phyloP scores from a whole-genome alignment of 2,329 filamentous ascomycete species.

The Aspergillus floridensis region DNA sequence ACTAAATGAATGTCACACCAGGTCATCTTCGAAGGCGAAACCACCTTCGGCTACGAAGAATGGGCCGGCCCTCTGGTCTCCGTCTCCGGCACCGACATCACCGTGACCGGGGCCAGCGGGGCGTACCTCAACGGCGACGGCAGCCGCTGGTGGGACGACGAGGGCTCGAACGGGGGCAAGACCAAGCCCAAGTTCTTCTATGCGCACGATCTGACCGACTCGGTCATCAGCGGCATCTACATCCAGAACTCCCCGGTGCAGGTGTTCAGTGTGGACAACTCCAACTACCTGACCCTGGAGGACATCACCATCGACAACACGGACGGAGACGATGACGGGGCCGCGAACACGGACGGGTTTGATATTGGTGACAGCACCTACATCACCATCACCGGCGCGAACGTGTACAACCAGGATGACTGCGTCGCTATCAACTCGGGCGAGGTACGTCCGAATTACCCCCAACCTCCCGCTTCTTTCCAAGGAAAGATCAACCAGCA shows the following conservation, averaged over 20 bases:
- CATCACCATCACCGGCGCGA: constrained; percentile 52
- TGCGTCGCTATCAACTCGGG: constrained; percentile 60
- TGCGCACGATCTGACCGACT: constrained; percentile 38
- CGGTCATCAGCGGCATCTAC: constrained; percentile 33
- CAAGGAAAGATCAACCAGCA: too few relatives aligned
- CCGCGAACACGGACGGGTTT: constrained; percentile 54
- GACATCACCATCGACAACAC: constrained; percentile 58
- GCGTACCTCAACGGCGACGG: constrained; percentile 57
- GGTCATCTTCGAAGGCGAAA: constrained; percentile 64
- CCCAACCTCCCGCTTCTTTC: too few relatives aligned
- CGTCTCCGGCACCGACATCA: constrained; percentile 57
- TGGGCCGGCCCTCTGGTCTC: constrained; percentile 64
- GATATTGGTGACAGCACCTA: constrained; percentile 42
- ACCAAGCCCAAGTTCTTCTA: constrained; percentile 66
- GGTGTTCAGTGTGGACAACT: constrained; percentile 38
- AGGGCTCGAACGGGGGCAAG: constrained; percentile 61
- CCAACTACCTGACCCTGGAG: constrained; percentile 52
- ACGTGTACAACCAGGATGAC: constrained; percentile 59
- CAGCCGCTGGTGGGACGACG: constrained; percentile 58
- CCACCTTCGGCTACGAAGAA: constrained; percentile 63
- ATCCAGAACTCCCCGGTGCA: constrained; percentile 41
- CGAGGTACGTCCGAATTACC: constrained; percentile 26
- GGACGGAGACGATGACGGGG: constrained; percentile 48
- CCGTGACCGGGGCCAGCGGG: constrained; percentile 52
- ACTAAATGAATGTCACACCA: constrained; percentile 10